phyloP scores from a whole-genome alignment of 106 monocot genomes.

The Acanthochlamys bracteata region DNA sequence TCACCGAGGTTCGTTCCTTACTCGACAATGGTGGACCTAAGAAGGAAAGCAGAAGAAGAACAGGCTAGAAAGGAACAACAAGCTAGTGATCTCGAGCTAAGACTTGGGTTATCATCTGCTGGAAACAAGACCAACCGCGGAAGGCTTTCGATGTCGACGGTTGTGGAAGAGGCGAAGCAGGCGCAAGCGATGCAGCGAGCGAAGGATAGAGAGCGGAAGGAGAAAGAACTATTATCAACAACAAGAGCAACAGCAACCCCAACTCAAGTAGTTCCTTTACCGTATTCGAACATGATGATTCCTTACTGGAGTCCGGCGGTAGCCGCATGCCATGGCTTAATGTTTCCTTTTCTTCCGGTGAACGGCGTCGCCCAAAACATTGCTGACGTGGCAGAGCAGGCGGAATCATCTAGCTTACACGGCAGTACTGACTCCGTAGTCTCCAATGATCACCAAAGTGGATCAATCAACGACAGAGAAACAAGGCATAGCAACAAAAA shows the following conservation, averaged over 20 bases:
- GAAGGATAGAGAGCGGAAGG: too few species aligned
- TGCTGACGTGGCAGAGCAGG: background rate
- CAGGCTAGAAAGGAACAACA: background rate
- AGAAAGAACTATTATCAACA: too few species aligned
- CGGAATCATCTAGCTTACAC: background rate
- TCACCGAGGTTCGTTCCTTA: background rate
- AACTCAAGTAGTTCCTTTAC: background rate
- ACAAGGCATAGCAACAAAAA: background rate
- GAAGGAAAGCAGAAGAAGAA: background rate
- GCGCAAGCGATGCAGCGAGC: too few species aligned
- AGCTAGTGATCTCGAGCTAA: background rate
- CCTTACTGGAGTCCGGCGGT: background rate
- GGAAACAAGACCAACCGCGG: background rate
- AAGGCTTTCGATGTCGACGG: background rate
- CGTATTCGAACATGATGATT: background rate
- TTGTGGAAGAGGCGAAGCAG: background rate
- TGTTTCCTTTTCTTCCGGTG: background rate
- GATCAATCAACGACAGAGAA: background rate
- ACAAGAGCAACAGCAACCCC: too few species aligned
- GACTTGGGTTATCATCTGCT: background rate
- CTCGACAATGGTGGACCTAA: background rate
- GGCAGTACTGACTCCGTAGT: background rate
- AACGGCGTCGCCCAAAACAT: background rate
- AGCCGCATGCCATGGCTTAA: background rate
- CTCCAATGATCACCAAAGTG: background rate